Evolutionary conservation across 352 stramenopile species (phyloP), one percentile per base, ranked within the genome.

Genomic region (Globisporangium lucens): DNA sequence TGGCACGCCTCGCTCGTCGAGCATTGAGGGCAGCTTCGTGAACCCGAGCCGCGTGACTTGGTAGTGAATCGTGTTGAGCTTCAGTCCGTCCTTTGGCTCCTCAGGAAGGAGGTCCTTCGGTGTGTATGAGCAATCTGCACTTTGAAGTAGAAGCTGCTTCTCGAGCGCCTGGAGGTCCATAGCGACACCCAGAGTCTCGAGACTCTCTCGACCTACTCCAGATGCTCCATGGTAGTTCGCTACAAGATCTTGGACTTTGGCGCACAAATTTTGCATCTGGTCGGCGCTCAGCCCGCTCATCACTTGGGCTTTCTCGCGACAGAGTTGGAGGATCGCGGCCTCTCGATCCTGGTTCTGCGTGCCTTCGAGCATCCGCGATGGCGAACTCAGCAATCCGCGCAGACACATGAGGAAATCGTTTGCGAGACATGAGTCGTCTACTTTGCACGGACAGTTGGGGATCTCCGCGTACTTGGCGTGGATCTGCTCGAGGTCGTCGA

Each of bases 371-470:
- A 17, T 20, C 13, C 13, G 13, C 10, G 63, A 57, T 15, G 10
- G 27, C 41, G 57, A 22, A n/a, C 47, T n/a, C 13, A 89, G 55
- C 1, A 84, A 56, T 0, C 70, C 74, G 7, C 78, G 78, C 3
- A 70, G 74, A 62, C 79, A 81, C 43, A 72, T 13, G n/a, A 80
- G 56, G n/a, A 87, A 80, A 60, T 89, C 80, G 2, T 70, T 75
- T 6, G 71, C 75, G 24, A 83, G 69, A 65, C 78, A 85, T 22
- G 78, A 76, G 61, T 89, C 80, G 47, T 69, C 65, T 1, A 87
- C 71, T 70, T 77, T 76, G 61, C 79, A 87, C 4, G 75, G 70
- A 51, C 78, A 83, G 8, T 73, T 70, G 2, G 72, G 68, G 8
- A 89, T 73, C 2, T 81, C 41, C 0, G 73, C 67, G 65, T 89